Evolutionary conservation across 768 basidiomycete species (phyloP).

Genomic region (Lactarius evosmus): DNA sequence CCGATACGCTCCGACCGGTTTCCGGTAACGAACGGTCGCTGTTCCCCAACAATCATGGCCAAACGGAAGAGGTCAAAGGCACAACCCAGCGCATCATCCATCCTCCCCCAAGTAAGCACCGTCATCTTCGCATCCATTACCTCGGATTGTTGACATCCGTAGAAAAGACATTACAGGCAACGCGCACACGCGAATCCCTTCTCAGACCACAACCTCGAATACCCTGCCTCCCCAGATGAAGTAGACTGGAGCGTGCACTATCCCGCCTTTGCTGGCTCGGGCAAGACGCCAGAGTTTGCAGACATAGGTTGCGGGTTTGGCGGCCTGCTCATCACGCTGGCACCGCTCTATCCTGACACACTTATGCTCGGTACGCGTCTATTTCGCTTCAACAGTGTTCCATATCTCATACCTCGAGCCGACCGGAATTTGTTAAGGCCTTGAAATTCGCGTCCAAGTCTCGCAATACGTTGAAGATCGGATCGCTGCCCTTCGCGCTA

Average conservation of each 20-base stretch:
- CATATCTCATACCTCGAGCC: conserved; percentile 4
- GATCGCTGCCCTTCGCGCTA: conserved; percentile 85
- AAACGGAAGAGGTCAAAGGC: conserved; percentile 33
- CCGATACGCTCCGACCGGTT: conserved; percentile 19
- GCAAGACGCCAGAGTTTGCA: conserved; percentile 84
- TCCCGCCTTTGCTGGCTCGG: conserved; percentile 58
- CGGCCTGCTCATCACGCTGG: conserved; percentile 83
- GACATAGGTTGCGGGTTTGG: conserved; percentile 99
- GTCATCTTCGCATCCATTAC: conserved; percentile 15
- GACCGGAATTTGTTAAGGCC: conserved; percentile 49
- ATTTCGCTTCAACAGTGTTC: neutral
- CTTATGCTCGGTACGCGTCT: conserved; percentile 81
- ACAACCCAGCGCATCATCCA: conserved; percentile 26
- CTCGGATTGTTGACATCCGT: conserved; percentile 1
- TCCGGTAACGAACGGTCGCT: no score
- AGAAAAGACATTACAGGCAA: conserved; percentile 85
- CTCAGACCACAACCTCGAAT: conserved; percentile 84
- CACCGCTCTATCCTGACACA: conserved; percentile 86
- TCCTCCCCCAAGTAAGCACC: conserved; percentile 36
- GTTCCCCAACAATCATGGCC: conserved; percentile 29
- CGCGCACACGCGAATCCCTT: conserved; percentile 85
- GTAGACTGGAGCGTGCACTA: conserved; percentile 86
- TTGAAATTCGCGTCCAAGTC: conserved; percentile 97
- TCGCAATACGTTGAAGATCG: conserved; percentile 95
- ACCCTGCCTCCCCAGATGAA: conserved; percentile 69